Percentiles rank a stretch among this genome's conserved stretches.
These are phyloP conservation scores for Ettlia oleoabundans DNA, from an alignment of 139 green algal genomes.

Conservation along the genomic window DNA sequence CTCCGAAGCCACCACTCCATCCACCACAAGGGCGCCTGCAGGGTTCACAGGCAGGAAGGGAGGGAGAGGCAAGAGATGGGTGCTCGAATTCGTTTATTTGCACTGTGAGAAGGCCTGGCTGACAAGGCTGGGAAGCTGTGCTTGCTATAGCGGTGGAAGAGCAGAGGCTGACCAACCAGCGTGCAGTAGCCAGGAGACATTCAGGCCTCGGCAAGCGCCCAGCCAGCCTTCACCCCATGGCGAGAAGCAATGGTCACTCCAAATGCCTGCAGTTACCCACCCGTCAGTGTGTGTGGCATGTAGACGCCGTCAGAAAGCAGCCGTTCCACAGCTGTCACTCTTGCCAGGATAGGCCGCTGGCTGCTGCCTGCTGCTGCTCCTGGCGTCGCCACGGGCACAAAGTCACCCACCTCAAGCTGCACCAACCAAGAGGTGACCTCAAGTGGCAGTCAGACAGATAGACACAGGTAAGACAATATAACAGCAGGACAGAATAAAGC, in stretches of 20 bases:
- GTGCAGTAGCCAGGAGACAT: too few species aligned
- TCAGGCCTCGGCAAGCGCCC: too few species aligned
- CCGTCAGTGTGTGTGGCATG: constrained; percentile 25
- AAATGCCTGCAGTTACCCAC: not conserved
- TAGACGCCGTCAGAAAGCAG: constrained; percentile 1
- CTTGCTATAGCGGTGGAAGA: too few species aligned
- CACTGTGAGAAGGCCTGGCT: too few species aligned
- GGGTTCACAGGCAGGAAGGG: not conserved
- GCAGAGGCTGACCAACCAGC: too few species aligned
- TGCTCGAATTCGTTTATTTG: too few species aligned
- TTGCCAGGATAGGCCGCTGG: not conserved
- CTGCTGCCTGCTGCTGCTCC: not conserved
- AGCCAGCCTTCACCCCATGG: too few species aligned
- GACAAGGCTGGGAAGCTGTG: too few species aligned
- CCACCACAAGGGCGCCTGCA: constrained; percentile 9
- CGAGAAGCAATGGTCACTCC: not conserved
- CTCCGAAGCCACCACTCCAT: constrained; percentile 6
- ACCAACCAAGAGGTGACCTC: too few species aligned
- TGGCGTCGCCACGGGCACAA: not conserved
- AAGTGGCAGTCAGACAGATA: too few species aligned
- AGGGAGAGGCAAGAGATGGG: not conserved
- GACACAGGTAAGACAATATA: too few species aligned
- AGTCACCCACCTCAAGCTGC: constrained; percentile 10
- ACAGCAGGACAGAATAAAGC: too few species aligned
- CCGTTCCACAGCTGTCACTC: constrained; percentile 7